phyloP scores from a whole-genome alignment of 2,329 filamentous ascomycete species.

The Neofusicoccum kwambonambiense region DNA sequence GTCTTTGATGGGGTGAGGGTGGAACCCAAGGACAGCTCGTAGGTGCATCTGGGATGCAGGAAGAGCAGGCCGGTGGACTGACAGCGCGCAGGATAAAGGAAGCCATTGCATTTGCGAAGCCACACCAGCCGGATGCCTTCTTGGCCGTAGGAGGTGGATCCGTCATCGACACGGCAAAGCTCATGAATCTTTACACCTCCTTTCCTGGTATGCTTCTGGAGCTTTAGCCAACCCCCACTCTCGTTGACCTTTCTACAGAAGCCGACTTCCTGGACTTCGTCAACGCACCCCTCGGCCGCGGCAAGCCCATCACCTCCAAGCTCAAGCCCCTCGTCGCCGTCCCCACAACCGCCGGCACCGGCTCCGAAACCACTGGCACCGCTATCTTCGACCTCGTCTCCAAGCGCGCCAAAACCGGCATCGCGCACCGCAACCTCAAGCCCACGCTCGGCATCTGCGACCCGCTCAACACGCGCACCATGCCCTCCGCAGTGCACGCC shows the following conservation, averaged over 20 bases:
- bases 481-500: conserved; percentile 92
- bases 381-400: conserved; percentile 95
- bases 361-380: conserved; percentile 93
- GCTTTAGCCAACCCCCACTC: background rate
- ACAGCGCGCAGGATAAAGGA: conserved; percentile 66
- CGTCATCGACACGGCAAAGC: conserved; percentile 96
- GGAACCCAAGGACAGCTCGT: conserved; percentile 94
- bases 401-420: conserved; percentile 89
- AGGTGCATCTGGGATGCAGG: conserved; percentile 33
- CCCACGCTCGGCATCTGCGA: conserved; percentile 87
- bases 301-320: conserved; percentile 68
- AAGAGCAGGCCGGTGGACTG: background rate
- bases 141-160: conserved; percentile 89
- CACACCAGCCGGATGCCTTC: conserved; percentile 81
- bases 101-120: conserved; percentile 82
- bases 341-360: conserved; percentile 82
- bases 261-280: conserved; percentile 97
- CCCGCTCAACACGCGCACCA: conserved; percentile 88
- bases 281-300: conserved; percentile 88
- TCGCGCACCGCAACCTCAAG: conserved; percentile 93
- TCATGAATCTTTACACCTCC: conserved; percentile 94
- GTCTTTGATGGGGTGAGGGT: conserved; percentile 79
- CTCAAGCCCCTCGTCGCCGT: conserved; percentile 78
- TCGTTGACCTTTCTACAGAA: conserved; percentile 45
- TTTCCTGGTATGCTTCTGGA: conserved; percentile 57